Percentiles rank a stretch among this genome's conserved stretches.
phyloP scores from a whole-genome alignment of 129 eudicot species.

The Chrysanthemum seticuspe region DNA sequence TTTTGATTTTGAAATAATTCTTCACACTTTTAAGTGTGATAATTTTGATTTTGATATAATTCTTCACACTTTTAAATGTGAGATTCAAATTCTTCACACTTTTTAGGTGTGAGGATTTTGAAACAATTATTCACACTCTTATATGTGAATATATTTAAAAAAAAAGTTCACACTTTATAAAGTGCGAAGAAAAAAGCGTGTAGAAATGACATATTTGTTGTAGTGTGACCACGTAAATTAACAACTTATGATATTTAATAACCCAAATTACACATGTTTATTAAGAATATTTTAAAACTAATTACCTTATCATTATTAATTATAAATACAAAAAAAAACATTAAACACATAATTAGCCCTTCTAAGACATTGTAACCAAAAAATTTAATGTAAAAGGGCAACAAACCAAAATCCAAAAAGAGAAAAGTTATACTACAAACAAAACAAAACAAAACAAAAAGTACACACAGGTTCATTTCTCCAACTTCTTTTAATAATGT shows the following conservation, averaged over 20 bases:
- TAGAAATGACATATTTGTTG: too few species aligned
- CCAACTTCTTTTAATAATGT: constrained; percentile 28
- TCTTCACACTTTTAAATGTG: too few species aligned
- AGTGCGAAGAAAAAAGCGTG: too few species aligned
- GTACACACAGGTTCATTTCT: constrained; percentile 10
- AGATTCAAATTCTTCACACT: too few species aligned
- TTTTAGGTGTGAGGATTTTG: too few species aligned
- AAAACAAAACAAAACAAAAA: background rate
- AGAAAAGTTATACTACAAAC: background rate
- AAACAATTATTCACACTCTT: too few species aligned
- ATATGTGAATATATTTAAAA: too few species aligned
- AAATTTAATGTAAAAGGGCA: constrained; percentile 7
- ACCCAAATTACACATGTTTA: background rate
- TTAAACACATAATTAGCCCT: constrained; percentile 10
- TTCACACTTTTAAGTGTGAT: too few species aligned
- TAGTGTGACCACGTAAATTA: background rate
- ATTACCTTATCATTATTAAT: background rate
- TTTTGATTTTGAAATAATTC: too few species aligned
- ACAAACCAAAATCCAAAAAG: background rate
- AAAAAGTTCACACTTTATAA: too few species aligned
- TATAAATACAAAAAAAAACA: background rate
- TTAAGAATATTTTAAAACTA: background rate
- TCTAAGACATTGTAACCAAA: constrained; percentile 11
- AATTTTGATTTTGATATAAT: too few species aligned
- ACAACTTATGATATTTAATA: background rate